Base-by-base conservation (phyloP, 2,329 filamentous ascomycete species). In the Colletotrichum spinosum region DNA sequence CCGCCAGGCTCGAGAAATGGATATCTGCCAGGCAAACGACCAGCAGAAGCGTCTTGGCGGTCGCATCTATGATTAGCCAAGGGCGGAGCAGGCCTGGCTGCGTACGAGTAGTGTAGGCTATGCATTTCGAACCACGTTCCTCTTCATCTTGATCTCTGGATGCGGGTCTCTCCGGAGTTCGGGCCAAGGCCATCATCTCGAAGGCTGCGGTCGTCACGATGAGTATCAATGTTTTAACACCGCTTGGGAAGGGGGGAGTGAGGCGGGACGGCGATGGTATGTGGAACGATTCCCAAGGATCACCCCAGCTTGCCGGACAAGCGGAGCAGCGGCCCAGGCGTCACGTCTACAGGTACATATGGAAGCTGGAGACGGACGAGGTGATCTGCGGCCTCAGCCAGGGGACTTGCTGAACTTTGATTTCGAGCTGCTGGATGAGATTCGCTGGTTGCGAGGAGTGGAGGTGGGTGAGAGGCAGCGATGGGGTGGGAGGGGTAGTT, bases 301-400 rank as follows among this genome's bases (percentile, higher is more conserved):
- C 12, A 44, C 44, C 15, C 42, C 42, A 15, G 13, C 44, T 46
- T 33, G 8, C 17, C 7, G 13, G 46, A 8, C 46, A 49, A 60
- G 56, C 61, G 44, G 45, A 38, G 61, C 39, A 50, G 41, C 50
- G 60, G 45, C 49, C 46, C 25, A 49, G 35, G n/a, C 34, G 35
- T 51, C 44, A 34, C 41, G 9, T 44, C 25, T 41, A 55, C 51
- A 46, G 4, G 25, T 25, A 25, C 25, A 1, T 25, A 25, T 4
- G 3, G 45, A 46, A 65, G 38, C 17, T 35, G n/a, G 35, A 52
- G 17, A 35, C 39, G 37, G 17, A 41, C 25, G 44, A 37, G 55
- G 45, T 45, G 55, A 64, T 64, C 61, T 54, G 56, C 35, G 55
- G 49, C 56, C 37, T 49, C 25, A 54, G 12, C 37, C 52, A 51